Base-by-base conservation (phyloP, 257 asterid species). In the Solanum peruvianum region DNA sequence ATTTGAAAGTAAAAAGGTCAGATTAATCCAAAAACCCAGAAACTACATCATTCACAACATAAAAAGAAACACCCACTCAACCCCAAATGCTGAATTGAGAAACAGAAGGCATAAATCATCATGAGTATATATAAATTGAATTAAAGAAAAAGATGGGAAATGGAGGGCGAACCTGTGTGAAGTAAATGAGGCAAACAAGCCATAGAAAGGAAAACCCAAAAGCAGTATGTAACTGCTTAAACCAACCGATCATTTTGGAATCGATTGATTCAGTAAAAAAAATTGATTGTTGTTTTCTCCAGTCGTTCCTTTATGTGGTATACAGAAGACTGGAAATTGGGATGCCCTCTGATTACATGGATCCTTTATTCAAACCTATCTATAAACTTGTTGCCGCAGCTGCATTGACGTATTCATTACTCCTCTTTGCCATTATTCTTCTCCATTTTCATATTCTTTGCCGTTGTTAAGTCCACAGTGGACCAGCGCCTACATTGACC, bases 161-260 rank as follows among this genome's bases (percentile, higher is more conserved):
- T n/a, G 7, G 33, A 64, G 3, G 31, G 16, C 31, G 71, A 64
- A 64, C 99, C 99, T 96, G 99, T 83, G 99, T 96, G 95, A 93
- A 96, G 92, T 96, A 96, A 92, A 96, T 95, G 88, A 96, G 88
- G 92, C 98, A 95, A 88, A 94, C 98, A 69, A 96, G 96, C 99
- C 98, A 96, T 37, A 96, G 73, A 89, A 96, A 96, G 3, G 99
- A 92, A 41, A 92, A 94, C 82, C 99, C 98, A 89, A 95, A 96
- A 85, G 96, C 93, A 92, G 91, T 88, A 90, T 92, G 92, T n/a
- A 96, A 91, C 89, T 92, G 94, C 87, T 93, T 95, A 21, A 93
- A 89, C 96, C 96, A 94, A 70, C 83, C 88, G 42, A 92, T 92
- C 98, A 96, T 96, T 82, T 89, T 42, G 45, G 69, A 45, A 78